A percentile compares a stretch with the other conserved stretches of the same genome.
These are phyloP conservation scores for Piloderma croceum DNA, from an alignment of 768 basidiomycete species.

Conservation along the genomic window DNA sequence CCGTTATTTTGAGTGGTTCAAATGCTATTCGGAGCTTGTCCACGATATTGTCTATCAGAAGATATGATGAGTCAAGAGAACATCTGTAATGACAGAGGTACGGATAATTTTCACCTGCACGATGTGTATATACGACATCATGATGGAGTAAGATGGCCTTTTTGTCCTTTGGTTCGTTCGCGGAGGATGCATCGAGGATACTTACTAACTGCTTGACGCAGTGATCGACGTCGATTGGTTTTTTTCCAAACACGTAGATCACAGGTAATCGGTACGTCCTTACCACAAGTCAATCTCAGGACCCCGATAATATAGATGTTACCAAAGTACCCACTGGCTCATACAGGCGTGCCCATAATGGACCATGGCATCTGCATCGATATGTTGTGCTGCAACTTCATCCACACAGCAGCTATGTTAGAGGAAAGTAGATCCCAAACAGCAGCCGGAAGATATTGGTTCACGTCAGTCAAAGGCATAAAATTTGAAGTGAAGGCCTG, in stretches of 20 bases:
- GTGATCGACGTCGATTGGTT: constrained; percentile 49
- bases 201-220: constrained; percentile 41
- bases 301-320: not conserved
- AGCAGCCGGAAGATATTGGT: too few species aligned
- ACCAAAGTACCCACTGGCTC: constrained; percentile 58
- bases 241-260: constrained; percentile 85
- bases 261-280: constrained; percentile 87
- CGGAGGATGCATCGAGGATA: constrained; percentile 20
- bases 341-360: constrained; percentile 98
- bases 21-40: constrained; percentile 22
- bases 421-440: too few species aligned
- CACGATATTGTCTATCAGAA: constrained; percentile 29
- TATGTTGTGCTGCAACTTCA: constrained; percentile 91
- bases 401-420: constrained; percentile 91
- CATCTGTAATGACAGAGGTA: too few species aligned
- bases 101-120: constrained; percentile 41
- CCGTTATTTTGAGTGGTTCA: constrained; percentile 17
- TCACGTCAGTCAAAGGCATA: not conserved
- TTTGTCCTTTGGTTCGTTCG: too few species aligned
- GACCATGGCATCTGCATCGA: constrained; percentile 84
- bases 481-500: constrained; percentile 26
- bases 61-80: not conserved
- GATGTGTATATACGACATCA: constrained; percentile 75
- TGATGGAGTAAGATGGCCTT: constrained; percentile 49
- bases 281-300: constrained; percentile 1